Base-by-base conservation (phyloP, 163 green algal genomes). In the Chlorella variabilis region DNA sequence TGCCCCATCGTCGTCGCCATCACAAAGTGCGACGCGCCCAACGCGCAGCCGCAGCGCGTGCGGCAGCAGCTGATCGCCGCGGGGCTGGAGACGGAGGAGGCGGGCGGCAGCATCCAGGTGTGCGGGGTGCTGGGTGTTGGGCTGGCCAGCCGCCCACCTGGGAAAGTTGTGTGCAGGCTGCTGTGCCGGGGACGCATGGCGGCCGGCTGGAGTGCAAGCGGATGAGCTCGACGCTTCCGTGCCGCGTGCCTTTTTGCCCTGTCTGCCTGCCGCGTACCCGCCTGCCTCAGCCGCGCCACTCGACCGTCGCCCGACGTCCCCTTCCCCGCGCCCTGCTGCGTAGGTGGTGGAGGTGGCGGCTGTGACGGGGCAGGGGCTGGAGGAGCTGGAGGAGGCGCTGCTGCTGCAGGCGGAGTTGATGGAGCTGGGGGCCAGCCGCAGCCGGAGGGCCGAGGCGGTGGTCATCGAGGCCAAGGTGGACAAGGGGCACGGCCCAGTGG, bases 21-120 rank as follows among this genome's bases (percentile, higher is more conserved):
- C 83, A 99, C 98, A 90, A 99, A 99, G 91, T 91, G 97, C 2
- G 96, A 99, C 90, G 97, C 98, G 90, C 90, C 94, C 39, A 94
- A 87, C 17, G 94, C 94, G 18, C 91, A 98, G 49, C 66, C 89
- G 31, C 94, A 96, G 42, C 75, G 92, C 17, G 94, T 97, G 31
- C 96, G 95, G 85, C 49, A 71, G 66, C 77, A 83, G 84, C 89
- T 98, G 68, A 51, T 94, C 62, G 80, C 45, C 2, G 89, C 93
- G 70, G 94, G 93, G 0, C 69, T 99, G 39, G 92, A 96, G 83
- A 88, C 98, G 54, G 96, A 99, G 85, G 92, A 95, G 34, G 91
- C 87, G 71, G 96, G 96, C 0, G 96, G 96, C 42, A 75, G 48
- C 45, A 54, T 80, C 9, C 78, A 83, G 68, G 66, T 81, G 56